Base-by-base conservation (phyloP, 345 rosid species). In the Populus pruinosa region DNA sequence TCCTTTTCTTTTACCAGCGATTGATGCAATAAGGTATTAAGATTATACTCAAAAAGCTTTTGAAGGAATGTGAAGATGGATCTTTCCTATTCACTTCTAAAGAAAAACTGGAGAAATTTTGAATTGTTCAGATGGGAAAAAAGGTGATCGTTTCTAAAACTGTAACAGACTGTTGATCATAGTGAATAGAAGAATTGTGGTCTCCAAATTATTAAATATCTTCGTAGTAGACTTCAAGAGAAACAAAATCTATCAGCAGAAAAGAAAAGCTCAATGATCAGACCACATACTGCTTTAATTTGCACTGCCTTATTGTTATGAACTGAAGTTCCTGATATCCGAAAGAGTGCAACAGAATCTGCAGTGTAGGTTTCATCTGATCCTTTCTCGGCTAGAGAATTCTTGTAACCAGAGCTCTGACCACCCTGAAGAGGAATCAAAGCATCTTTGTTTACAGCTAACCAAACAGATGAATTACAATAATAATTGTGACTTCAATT, bases 341-440 rank as follows among this genome's bases (percentile, higher is more conserved):
- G 92, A 78, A 96, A 84, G 50, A 96, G 97, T 70, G 97, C 95
- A 72, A 94, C 85, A 75, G 85, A 77, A 71, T 96, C 98, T 39
- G 84, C 72, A 6, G 89, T 83, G 79, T 89, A 96, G 69, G 97
- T 88, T 81, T 90, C 97, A 80, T 90, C 98, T 0, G 83, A 82
- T 77, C 86, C 92, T 85, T 87, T 89, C 70, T 92, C 97, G 69
- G 87, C 86, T 80, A 92, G 41, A 18, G 71, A 78, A 21, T 86
- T 90, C 83, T 94, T 94, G 90, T 90, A 96, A 71, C 98, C 93
- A 76, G 94, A 87, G 90, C 97, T 90, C 83, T 91, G 84, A 78
- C 99, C 99, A 73, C 99, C 99, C 99, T 96, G 82, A 29, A 35
- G 56, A 66, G 69, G 71, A 62, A 87, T 78, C 67, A 75, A 70